These are phyloP conservation scores for Santalum album DNA, from an alignment of 164 flowering plant species.

Conservation along the genomic window DNA sequence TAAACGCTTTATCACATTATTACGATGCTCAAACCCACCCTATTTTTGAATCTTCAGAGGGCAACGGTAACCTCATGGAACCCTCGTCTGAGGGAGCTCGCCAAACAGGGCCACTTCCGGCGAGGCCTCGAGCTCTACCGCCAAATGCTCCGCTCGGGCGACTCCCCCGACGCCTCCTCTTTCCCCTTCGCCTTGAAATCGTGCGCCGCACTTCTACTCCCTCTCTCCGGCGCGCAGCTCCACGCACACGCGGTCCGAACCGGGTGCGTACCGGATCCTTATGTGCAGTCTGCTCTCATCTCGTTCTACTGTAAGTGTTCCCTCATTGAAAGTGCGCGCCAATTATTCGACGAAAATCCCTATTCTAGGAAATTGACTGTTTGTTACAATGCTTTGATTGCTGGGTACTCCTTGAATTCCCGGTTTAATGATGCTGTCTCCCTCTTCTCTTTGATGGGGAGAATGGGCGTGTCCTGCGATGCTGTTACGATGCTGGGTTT, in stretches of 20 bases:
- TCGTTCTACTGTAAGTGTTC: constrained; percentile 49
- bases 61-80: constrained; percentile 37
- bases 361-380: constrained; percentile 24
- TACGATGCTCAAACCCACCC: background rate
- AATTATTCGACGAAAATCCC: constrained; percentile 60
- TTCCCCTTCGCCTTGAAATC: constrained; percentile 81
- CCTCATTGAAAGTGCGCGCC: constrained; percentile 29
- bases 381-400: constrained; percentile 70
- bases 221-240: constrained; percentile 49
- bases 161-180: constrained; percentile 62
- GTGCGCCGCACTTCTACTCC: constrained; percentile 53
- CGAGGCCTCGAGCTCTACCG: constrained; percentile 57
- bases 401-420: constrained; percentile 47
- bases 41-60: background rate
- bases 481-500: constrained; percentile 64
- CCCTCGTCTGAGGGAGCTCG: constrained; percentile 43
- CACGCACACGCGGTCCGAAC: constrained; percentile 54
- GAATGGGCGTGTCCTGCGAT: constrained; percentile 31
- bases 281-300: constrained; percentile 57
- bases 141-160: constrained; percentile 58
- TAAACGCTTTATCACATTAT: no score
- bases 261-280: constrained; percentile 51
- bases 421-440: constrained; percentile 27
- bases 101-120: constrained; percentile 40
- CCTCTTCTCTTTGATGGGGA: constrained; percentile 52